Evolutionary conservation across 1,284 basidiomycete genomes (phyloP), one percentile per base, ranked within the genome.

Genomic region (Vanrija sp.): DNA sequence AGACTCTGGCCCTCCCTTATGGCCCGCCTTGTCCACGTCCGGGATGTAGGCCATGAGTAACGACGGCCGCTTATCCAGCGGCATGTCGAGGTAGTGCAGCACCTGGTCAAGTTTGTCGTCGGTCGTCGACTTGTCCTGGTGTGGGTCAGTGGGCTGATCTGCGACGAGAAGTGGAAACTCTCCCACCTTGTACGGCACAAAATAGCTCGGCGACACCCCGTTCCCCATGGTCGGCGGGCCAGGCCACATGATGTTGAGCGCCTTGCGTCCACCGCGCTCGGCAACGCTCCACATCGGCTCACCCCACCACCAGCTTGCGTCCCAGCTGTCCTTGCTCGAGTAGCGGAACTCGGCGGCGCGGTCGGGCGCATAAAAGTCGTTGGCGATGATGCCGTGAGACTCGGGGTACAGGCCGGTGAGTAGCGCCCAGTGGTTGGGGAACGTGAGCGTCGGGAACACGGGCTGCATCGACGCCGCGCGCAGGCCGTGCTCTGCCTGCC

Each of bases 211-310:
- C 9, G 83, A 80, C 4, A 79, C 79, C 2, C 89, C 89, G 7
- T 82, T 80, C 1, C 66, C 74, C 0, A 87, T 91, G 59, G 78
- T 81, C 0, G 86, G 84, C 23, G 91, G 91, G 6, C 90, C 91
- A 9, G 88, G 88, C 90, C 91, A 94, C 91, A 94, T 94, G 46
- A 91, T 80, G 62, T 91, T 91, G 0, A 88, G 90, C 3, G 88
- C 86, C 38, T 83, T 80, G n/a, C 91, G 71, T 0, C 86, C 86
- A 6, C 85, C 84, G 59, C 84, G 85, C 57, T 81, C 82, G 1
- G 86, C 88, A 0, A 90, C 91, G 65, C 90, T 88, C 91, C 91
- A 95, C 80, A 93, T 86, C 29, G 91, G 90, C 69, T 93, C 89
- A 46, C 91, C 91, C 38, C 82, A 75, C 91, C 91, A 94, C 89